phyloP scores from a whole-genome alignment of 768 basidiomycete genomes.

The Gloeophyllum trabeum region DNA sequence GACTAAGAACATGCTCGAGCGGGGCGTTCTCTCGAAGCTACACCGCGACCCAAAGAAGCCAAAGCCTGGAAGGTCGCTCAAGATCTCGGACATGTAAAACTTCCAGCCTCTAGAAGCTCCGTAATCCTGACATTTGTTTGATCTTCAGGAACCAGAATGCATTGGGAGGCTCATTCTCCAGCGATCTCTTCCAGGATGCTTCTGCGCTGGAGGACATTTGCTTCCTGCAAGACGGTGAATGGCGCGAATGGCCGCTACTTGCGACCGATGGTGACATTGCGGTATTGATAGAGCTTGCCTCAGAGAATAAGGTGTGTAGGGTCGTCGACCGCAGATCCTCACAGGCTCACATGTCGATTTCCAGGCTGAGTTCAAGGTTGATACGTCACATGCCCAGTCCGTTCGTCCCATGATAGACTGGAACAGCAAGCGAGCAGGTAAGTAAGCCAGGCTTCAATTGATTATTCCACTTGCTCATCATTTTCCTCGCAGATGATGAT shows the following conservation, averaged over 20 bases:
- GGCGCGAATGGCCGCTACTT: conserved; percentile 72
- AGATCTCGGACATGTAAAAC: conserved; percentile 61
- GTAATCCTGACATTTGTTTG: not conserved
- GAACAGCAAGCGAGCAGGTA: conserved; percentile 87
- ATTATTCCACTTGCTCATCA: conserved; percentile 4
- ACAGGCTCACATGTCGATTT: not conserved
- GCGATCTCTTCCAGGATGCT: conserved; percentile 67
- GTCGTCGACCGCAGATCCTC: not conserved
- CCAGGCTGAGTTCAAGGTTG: conserved; percentile 66
- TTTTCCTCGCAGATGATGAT: conserved; percentile 53
- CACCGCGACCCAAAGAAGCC: conserved; percentile 50
- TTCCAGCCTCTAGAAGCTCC: too few species aligned
- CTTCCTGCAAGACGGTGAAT: conserved; percentile 33
- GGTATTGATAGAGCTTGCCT: conserved; percentile 69
- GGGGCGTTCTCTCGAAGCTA: conserved; percentile 56
- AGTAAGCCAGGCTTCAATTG: conserved; percentile 8
- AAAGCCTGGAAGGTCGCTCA: conserved; percentile 63
- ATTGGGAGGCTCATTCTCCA: conserved; percentile 49
- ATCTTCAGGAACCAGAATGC: conserved; percentile 51
- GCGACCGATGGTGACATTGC: conserved; percentile 77
- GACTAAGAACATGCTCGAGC: conserved; percentile 46
- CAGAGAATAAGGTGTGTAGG: conserved; percentile 54
- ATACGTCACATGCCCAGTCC: conserved; percentile 46
- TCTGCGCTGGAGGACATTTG: conserved; percentile 46
- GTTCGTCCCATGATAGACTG: conserved; percentile 55